Evolutionary conservation across 257 asterid species (phyloP), one percentile per base, ranked within the genome.

Genomic region (Galeopsis tetrahit): DNA sequence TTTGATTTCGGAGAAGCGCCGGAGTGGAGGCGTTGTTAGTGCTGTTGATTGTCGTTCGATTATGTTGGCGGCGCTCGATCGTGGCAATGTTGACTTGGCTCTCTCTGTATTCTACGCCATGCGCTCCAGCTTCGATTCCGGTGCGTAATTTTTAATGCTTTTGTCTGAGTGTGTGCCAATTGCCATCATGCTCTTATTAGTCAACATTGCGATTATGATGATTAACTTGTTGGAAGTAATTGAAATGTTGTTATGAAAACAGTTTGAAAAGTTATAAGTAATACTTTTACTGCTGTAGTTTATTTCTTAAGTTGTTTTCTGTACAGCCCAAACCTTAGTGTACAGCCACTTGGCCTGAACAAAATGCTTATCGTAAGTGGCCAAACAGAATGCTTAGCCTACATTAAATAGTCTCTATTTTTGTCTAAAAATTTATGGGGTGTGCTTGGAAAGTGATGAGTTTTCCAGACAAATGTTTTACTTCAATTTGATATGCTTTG

Each of bases 31-130:
- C 28, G 73, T 78, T 6, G 81, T 93, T 17, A 78, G 84, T 13
- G 70, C 62, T 78, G 71, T 78, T 0, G 96, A 88, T 69, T 89
- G 96, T 53, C 82, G 88, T 36, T 79, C 83, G 80, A 84, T 93
- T 65, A 82, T 93, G 17, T 75, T 90, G 5, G 86, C 96, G 10
- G 97, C 98, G 15, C 86, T 91, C 83, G 95, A 85, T 60, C 82
- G 93, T n/a, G 89, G 87, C 74, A 94, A 94, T 82, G 90, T 88
- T 72, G 97, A 89, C 34, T 69, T 94, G 88, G 97, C 98, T 3
- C 89, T 91, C 68, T 89, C 97, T 4, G 85, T 94, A 0, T 94
- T 89, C 86, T 80, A 80, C 59, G 94, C 97, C 75, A 91, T 91
- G 98, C 95, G 95, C 60, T 82, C 93, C 52, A 85, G 84, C 79